Conservation (phyloP, 2,329 filamentous ascomycete species). For the Cercospora sp. region DNA sequence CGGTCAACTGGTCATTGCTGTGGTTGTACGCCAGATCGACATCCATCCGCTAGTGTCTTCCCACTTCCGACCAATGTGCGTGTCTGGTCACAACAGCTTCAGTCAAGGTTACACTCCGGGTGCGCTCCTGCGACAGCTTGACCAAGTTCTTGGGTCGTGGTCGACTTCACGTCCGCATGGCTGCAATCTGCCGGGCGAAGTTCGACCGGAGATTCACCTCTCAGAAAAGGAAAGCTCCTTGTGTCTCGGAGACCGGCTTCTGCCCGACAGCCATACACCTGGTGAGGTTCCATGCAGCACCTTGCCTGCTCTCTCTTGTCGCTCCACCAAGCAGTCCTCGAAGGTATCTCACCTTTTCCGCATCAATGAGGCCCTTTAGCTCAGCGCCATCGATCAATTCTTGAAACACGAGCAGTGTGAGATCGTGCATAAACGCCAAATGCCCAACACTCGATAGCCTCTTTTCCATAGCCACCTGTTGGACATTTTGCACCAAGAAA, state of each 20-base stretch:
- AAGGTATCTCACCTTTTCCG: constrained; percentile 21
- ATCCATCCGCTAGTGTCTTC: constrained; percentile 2
- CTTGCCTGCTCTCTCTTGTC: constrained; percentile 24
- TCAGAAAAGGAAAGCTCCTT: constrained; percentile 16
- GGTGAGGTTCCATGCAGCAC: constrained; percentile 29
- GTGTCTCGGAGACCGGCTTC: constrained; percentile 18
- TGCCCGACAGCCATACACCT: constrained; percentile 27
- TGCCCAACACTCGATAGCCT: constrained; percentile 23
- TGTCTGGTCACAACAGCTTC: background rate
- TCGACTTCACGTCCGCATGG: background rate
- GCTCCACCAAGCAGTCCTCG: constrained; percentile 23
- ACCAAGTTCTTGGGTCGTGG: background rate
- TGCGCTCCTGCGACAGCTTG: background rate
- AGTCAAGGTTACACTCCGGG: constrained; percentile 11
- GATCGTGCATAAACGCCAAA: constrained; percentile 27
- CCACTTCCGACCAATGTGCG: background rate
- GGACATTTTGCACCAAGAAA: constrained; percentile 22
- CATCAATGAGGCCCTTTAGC: constrained; percentile 19
- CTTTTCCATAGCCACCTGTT: constrained; percentile 26
- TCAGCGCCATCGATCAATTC: constrained; percentile 29
- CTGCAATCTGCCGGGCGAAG: background rate
- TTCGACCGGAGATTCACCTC: background rate
- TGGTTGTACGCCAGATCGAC: constrained; percentile 14
- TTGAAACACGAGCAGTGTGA: constrained; percentile 26
- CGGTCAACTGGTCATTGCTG: constrained; percentile 6